Evolutionary conservation across 805 yeast species (phyloP).

Genomic region (Kodamaea fukazawae): DNA sequence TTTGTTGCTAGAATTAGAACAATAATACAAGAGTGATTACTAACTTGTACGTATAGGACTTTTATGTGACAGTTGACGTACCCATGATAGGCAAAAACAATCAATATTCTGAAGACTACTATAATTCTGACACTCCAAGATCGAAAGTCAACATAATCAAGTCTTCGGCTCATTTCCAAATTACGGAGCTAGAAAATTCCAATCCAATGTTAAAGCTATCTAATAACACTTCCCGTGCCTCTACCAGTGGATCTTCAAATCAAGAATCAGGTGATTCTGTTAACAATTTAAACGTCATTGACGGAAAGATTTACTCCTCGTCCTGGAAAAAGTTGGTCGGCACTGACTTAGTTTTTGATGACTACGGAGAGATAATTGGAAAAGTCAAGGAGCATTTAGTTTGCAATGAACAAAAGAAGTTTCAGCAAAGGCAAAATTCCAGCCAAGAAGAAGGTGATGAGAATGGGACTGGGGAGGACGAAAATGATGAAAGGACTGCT

Average conservation of each 20-base stretch:
- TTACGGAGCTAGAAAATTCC: conserved; percentile 31
- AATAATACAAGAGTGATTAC: conserved; percentile 8
- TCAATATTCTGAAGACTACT: conserved; percentile 11
- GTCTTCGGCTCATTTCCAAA: conserved; percentile 41
- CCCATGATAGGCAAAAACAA: conserved; percentile 21
- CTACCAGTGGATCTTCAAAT: background rate
- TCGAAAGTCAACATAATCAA: conserved; percentile 30
- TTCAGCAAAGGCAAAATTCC: conserved; percentile 15
- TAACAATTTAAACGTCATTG: conserved; percentile 32
- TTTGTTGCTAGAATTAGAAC: conserved; percentile 1
- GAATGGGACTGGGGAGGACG: conserved; percentile 8
- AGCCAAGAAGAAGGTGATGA: conserved; percentile 19
- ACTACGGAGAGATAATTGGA: conserved; percentile 40
- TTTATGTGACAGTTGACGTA: conserved; percentile 33
- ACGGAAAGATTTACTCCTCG: conserved; percentile 62
- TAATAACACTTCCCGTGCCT: conserved; percentile 20
- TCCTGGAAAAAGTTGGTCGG: conserved; percentile 78
- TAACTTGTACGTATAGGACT: conserved; percentile 20
- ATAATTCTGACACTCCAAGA: conserved; percentile 10
- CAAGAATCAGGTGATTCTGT: conserved; percentile 17
- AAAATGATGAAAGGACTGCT: conserved; percentile 6
- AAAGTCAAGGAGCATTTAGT: conserved; percentile 39
- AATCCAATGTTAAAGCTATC: conserved; percentile 38
- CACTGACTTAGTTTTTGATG: conserved; percentile 53
- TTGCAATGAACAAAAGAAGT: conserved; percentile 26